A percentile compares a stretch with the other conserved stretches of the same genome.
These are phyloP conservation scores for Pseudoscleropodium purum DNA, from an alignment of 225 moss, liverwort and hornwort species.

Conservation along the genomic window DNA sequence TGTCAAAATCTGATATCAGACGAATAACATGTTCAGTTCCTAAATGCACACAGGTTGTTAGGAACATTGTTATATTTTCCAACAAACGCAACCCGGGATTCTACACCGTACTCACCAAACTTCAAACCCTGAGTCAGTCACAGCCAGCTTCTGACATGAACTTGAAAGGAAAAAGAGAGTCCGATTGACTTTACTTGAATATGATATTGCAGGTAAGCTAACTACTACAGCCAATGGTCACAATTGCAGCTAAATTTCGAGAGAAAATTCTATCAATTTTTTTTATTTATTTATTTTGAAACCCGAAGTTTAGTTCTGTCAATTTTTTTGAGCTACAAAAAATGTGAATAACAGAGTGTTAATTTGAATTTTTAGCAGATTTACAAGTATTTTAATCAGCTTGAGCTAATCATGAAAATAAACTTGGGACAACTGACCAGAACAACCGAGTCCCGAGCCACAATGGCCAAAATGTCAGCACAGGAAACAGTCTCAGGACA, in stretches of 20 bases:
- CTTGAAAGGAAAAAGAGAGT: not conserved
- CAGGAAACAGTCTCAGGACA: conserved; percentile 81
- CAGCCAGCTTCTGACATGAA: not conserved
- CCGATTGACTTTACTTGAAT: not conserved
- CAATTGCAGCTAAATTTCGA: not conserved
- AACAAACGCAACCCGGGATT: not conserved
- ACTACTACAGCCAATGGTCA: conserved; percentile 7
- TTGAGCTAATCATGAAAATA: not conserved
- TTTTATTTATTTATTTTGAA: not conserved
- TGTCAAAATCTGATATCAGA: not conserved
- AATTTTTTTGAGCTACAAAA: not conserved
- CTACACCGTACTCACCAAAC: not conserved
- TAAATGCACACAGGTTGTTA: not conserved
- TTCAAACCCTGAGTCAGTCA: not conserved
- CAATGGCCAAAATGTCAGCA: conserved; percentile 75
- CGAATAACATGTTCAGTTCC: not conserved
- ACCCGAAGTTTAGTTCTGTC: too few relatives aligned
- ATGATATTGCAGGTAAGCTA: not conserved
- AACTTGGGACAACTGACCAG: not conserved
- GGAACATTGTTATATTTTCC: not conserved
- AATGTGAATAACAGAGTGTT: not conserved
- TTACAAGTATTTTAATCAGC: not conserved
- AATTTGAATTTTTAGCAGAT: not conserved
- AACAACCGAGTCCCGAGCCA: conserved; percentile 55
- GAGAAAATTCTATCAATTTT: not conserved